Evolutionary conservation across 2,329 filamentous ascomycete species (phyloP), one percentile per base, ranked within the genome.

Genomic region (Bipolaris oryzae): DNA sequence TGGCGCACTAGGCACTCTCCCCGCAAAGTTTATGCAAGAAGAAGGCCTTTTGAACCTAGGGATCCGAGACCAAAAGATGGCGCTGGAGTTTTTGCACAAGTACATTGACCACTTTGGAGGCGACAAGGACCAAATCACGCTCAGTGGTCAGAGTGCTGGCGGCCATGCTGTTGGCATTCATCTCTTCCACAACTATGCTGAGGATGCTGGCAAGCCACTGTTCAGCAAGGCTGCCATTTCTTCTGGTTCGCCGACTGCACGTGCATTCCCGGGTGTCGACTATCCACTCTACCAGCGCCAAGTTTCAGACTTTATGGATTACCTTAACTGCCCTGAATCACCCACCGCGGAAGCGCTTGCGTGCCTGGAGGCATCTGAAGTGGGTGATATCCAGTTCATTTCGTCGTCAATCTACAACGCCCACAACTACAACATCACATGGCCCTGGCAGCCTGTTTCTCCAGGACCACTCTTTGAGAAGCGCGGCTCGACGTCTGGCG

Each of bases 391-490:
- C 35, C 74, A 76, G 55, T 53, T 75, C 42, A 65, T 78, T 16
- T 79, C 78, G 34, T 70, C 72, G 0, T 72, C 74, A 18, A 52
- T 81, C 2, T 81, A 76, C 53, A 64, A 72, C 2, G 72, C 76
- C 0, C 76, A 77, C 3, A 66, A 77, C 4, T 73, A 74, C 15
- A 74, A 74, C 35, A 67, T 79, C 23, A 82, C 78, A 0, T 82
- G 80, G 80, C 80, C 81, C 0, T 83, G 80, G 67, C 81, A 82
- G 48, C 81, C 81, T 1, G 76, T 77, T 0, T 78, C 80, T 0
- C 79, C 79, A 0, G 80, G 80, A 0, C 77, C 77, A 0, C 54
- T 82, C 0, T 70, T 82, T 3, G 80, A 82, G 61, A 81, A 81
- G 51, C 73, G 76, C 5, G 81, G 80, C 16, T 82, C 80, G 0